A percentile compares a stretch with the other conserved stretches of the same genome.
phyloP scores from a whole-genome alignment of 2,329 filamentous ascomycete genomes.

The Oidium heveae region DNA sequence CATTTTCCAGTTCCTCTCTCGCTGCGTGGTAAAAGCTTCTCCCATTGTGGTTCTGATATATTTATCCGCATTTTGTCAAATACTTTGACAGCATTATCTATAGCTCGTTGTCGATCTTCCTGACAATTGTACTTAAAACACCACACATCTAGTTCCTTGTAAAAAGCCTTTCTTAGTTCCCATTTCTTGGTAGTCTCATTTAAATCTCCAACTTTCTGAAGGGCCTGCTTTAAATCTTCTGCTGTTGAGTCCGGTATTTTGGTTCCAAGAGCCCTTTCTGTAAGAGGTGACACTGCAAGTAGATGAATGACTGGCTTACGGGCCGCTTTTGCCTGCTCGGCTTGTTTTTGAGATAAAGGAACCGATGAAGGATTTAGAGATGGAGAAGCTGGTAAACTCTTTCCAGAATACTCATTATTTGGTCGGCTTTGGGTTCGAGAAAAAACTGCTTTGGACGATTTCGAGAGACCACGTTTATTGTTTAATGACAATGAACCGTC shows the following conservation, averaged over 20 bases:
- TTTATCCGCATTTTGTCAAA: constrained; percentile 34
- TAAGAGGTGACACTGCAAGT: constrained; percentile 27
- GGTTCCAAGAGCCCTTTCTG: constrained; percentile 23
- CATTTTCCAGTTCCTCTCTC: constrained; percentile 34
- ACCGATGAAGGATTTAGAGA: constrained; percentile 23
- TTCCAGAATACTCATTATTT: constrained; percentile 5
- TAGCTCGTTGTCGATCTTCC: constrained; percentile 30
- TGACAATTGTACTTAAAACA: constrained; percentile 29
- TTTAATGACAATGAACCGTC: constrained; percentile 8
- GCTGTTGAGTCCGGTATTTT: constrained; percentile 22
- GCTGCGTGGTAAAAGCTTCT: constrained; percentile 29
- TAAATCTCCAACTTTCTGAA: constrained; percentile 33
- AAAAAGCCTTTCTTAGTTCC: constrained; percentile 29
- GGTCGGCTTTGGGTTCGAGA: constrained; percentile 8
- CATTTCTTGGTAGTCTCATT: constrained; percentile 24
- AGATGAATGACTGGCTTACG: constrained; percentile 31
- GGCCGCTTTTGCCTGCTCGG: constrained; percentile 28
- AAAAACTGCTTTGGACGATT: constrained; percentile 9
- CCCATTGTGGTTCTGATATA: constrained; percentile 31
- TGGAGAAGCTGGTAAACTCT: constrained; percentile 27
- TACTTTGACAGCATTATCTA: constrained; percentile 32
- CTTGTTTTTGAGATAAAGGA: constrained; percentile 24
- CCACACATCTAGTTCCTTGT: constrained; percentile 40
- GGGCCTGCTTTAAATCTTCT: constrained; percentile 26
- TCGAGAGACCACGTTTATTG: constrained; percentile 6